Evolutionary conservation across 2,329 filamentous ascomycete genomes (phyloP), one percentile per base, ranked within the genome.

Genomic region (Exophiala dermatitidis): DNA sequence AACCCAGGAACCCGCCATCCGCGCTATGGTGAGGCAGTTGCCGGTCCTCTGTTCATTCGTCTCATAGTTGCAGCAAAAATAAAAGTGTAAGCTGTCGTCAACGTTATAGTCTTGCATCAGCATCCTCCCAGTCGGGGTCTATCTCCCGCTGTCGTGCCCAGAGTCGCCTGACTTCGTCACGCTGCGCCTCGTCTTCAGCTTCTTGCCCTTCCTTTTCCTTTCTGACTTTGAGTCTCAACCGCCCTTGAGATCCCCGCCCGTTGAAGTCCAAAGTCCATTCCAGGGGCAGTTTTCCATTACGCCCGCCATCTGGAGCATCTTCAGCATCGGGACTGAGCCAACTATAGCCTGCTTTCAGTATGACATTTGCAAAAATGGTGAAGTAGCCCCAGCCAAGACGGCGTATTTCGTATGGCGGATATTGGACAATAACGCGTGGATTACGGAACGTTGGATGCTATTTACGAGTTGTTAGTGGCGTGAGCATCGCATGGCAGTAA

Each of bases 361-460:
- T 49, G 26, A 61, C 38, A 41, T 58, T 57, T 32, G 57, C 57
- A 50, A 49, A 50, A 28, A 62, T 62, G 5, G 50, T 53, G 45
- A 61, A 62, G n/a, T 49, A 46, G 26, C 60, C 59, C 60, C 60
- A 62, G 9, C 60, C 59, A 10, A 62, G 41, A 1, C 59, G 55
- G 8, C 49, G 56, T 28, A 62, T 48, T 12, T 54, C 48, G 44
- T 56, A 62, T n/a, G 60, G 60, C 5, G 60, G 59, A 28, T 41
- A 40, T 40, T 55, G 52, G 26, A 60, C 29, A 4, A 62, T 53
- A n/a, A 61, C 42, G 6, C 52, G 50, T 4, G 44, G 48, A 30
- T 58, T 58, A 33, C 55, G 48, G 43, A 62, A 61, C 5, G 60
- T 62, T 3, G 59, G 60, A 48, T 61, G 59, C 53, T 61, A 19